phyloP scores from a whole-genome alignment of 1,284 basidiomycete genomes.

The Ganoderma resinaceum region DNA sequence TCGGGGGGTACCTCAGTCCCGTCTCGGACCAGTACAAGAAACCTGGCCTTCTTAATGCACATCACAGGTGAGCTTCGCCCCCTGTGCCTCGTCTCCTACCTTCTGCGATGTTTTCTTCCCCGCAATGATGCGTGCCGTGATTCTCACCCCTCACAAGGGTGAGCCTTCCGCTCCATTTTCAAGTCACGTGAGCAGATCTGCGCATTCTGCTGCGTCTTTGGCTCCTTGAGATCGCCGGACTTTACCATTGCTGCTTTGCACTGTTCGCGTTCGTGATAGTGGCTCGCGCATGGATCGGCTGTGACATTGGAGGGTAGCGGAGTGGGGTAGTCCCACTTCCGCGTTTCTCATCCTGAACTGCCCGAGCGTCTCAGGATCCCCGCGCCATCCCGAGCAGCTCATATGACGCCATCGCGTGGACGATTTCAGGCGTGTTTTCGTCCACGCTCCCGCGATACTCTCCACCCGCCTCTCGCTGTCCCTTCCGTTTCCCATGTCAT shows the following conservation, averaged over 20 bases:
- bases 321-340: background rate
- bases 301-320: background rate
- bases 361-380: background rate
- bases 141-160: conserved; percentile 6
- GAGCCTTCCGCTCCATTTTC: background rate
- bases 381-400: background rate
- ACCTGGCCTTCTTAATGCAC: conserved; percentile 82
- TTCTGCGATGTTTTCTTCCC: background rate
- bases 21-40: conserved; percentile 96
- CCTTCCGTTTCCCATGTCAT: background rate
- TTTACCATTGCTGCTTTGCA: background rate
- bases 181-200: conserved; percentile 26
- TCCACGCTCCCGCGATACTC: background rate
- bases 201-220: background rate
- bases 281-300: background rate
- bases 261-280: background rate
- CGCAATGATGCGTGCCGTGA: conserved; percentile 34
- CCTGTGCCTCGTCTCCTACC: background rate
- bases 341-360: conserved; percentile 1
- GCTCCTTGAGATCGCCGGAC: background rate
- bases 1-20: conserved; percentile 94
- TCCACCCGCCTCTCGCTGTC: background rate
- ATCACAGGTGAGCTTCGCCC: conserved; percentile 65
- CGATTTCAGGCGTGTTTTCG: background rate
- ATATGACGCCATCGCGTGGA: conserved; percentile 2